Evolutionary conservation across 805 yeast genomes (phyloP), one percentile per base, ranked within the genome.

Genomic region (Jamesozyma rosinii): DNA sequence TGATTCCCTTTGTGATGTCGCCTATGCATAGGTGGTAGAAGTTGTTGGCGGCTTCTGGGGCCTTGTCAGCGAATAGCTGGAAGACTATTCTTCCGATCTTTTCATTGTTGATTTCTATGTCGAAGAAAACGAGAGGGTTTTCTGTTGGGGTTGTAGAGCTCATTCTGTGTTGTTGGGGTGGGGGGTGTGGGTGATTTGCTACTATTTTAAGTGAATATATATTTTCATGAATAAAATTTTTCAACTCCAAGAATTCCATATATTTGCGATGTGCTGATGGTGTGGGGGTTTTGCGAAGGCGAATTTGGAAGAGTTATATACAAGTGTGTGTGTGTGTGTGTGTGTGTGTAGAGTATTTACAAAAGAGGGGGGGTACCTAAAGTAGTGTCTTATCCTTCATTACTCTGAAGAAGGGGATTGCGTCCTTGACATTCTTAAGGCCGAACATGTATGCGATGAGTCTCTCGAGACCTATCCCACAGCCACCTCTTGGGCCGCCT

Each of bases 391-490:
- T 43, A 22, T 39, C 38, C 27, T 45, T 43, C 31, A 42, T 41
- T 3, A 42, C 40, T 50, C 98, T 69, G 2, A 95, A 89, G 59
- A 90, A 89, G 1, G 95, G 86, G 19, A 85, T 79, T 8, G 84
- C 83, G 54, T 92, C 99, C 51, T 84, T 74, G 35, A 92, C 77
- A 57, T 89, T 92, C 26, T 81, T 89, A 17, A 81, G 69, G 3
- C 80, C 87, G 6, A 79, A 71, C 43, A 88, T 65, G 51, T 81
- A 89, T 43, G 83, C 77, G 14, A 92, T 61, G 26, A 92, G 64
- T 46, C 99, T 69, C 61, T 92, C 98, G 51, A 89, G 77, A 0
- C 99, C 99, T 70, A 92, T 68, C 0, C 99, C 99, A 64, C 83
- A 92, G 0, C 99, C 99, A 38, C 98, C 98, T 59, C 90, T 97